Conservation (phyloP, 2,329 filamentous ascomycete genomes). For the Penicillium sp. region DNA sequence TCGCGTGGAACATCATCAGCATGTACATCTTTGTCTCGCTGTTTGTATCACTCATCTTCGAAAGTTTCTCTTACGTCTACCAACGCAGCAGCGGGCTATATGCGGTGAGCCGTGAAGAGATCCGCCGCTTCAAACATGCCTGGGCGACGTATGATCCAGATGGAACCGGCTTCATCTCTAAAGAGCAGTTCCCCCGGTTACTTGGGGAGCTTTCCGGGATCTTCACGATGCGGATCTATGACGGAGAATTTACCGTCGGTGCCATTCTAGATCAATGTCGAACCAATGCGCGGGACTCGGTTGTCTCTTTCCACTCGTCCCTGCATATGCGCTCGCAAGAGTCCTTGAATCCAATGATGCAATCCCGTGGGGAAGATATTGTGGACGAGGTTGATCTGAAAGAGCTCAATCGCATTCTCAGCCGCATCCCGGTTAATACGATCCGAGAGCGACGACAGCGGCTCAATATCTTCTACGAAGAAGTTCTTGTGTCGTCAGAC, state of each 20-base stretch:
- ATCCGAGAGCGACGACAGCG: constrained; percentile 73
- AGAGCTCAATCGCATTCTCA: constrained; percentile 71
- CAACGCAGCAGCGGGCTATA: constrained; percentile 92
- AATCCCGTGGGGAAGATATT: constrained; percentile 34
- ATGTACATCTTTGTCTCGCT: constrained; percentile 99
- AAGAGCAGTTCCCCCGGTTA: constrained; percentile 83
- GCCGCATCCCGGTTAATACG: constrained; percentile 69
- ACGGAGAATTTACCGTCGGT: constrained; percentile 83
- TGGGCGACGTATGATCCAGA: constrained; percentile 95
- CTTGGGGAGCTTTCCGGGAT: constrained; percentile 88
- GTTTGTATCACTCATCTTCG: constrained; percentile 97
- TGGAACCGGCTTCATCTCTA: constrained; percentile 86
- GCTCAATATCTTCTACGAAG: constrained; percentile 95
- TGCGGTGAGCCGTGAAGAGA: constrained; percentile 86
- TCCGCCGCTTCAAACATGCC: constrained; percentile 94
- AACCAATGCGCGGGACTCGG: constrained; percentile 53
- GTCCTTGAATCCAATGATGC: constrained; percentile 11
- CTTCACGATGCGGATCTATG: constrained; percentile 96
- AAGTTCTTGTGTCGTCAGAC: constrained; percentile 90
- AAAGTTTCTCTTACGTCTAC: constrained; percentile 99
- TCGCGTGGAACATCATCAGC: constrained; percentile 98
- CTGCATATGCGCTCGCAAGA: constrained; percentile 23
- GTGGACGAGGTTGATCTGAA: constrained; percentile 67
- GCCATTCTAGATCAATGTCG: constrained; percentile 82
- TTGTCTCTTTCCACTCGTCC: constrained; percentile 11